Evolutionary conservation across 2,329 filamentous ascomycete species (phyloP).

Genomic region (Cladosporium sphaerospermum): DNA sequence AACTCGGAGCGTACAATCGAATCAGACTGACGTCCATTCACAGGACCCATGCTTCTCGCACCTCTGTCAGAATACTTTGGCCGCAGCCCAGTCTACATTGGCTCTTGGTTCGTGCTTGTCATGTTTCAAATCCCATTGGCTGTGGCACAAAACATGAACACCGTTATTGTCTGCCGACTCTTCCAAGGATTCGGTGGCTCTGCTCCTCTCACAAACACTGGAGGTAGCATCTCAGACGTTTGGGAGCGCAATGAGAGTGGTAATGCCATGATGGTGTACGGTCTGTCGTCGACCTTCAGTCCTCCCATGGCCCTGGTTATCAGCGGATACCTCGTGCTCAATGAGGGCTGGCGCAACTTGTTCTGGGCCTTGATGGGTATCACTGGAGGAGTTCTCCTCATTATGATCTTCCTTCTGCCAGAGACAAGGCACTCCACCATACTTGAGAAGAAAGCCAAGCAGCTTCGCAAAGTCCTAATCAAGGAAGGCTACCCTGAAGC

Average conservation of each 20-base stretch:
- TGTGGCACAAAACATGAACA: slow-evolving; percentile 35
- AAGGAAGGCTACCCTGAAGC: slow-evolving; percentile 14
- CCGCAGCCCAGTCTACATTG: slow-evolving; percentile 17
- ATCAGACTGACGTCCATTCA: background rate
- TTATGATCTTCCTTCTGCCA: slow-evolving; percentile 24
- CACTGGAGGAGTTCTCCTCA: slow-evolving; percentile 18
- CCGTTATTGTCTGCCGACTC: slow-evolving; percentile 39
- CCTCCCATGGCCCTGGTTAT: slow-evolving; percentile 32
- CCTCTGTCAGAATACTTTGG: slow-evolving; percentile 19
- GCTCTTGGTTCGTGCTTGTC: slow-evolving; percentile 38
- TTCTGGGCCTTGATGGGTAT: slow-evolving; percentile 26
- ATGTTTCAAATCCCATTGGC: slow-evolving; percentile 39
- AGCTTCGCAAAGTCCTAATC: slow-evolving; percentile 52
- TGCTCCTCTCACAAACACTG: slow-evolving; percentile 35
- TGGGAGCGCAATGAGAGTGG: slow-evolving; percentile 43
- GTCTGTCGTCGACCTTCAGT: slow-evolving; percentile 32
- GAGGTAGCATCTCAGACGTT: slow-evolving; percentile 38
- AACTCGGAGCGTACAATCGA: background rate
- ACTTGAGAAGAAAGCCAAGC: slow-evolving; percentile 52
- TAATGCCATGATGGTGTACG: slow-evolving; percentile 37
- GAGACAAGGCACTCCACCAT: slow-evolving; percentile 28
- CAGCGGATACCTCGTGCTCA: slow-evolving; percentile 29
- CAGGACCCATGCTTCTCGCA: slow-evolving; percentile 15
- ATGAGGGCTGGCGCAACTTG: slow-evolving; percentile 18
- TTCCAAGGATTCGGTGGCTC: slow-evolving; percentile 34